Base-by-base conservation (phyloP, 2,329 filamentous ascomycete species). In the Beauveria rudraprayagi region DNA sequence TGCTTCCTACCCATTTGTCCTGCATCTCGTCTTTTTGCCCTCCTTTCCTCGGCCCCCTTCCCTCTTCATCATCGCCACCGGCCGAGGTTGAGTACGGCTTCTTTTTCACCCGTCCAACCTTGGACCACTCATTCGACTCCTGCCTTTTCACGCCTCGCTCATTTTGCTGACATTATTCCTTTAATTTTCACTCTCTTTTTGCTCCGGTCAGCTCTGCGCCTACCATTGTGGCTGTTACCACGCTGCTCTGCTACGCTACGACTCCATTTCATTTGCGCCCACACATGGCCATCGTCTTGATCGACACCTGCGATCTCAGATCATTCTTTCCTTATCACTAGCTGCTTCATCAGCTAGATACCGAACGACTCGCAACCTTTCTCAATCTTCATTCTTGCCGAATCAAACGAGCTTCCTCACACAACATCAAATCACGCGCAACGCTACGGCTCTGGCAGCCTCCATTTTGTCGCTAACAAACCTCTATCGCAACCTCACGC, bases 171-270 rank as follows among this genome's bases (percentile, higher is more conserved):
- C 41, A 57, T 43, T 44, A 40, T 34, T 37, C 24, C 4, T 43
- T n/a, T 40, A 16, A 40, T 40, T 46, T 26, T 6, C 48, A 26
- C 26, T 60, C 28, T 46, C 34, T 44, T 44, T 22, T 22, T 3
- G 3, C 11, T 40, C 10, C n/a, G 5, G 17, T 22, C 16, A 50
- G 14, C 26, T 26, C 10, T 14, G 40, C 14, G 24, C 47, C 30
- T 24, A 22, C 24, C 37, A 34, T 24, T 43, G 56, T 17, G 26
- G 30, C 24, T 26, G 11, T 19, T 52, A 51, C 56, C 8, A 41
- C 48, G 22, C 56, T 34, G 19, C 48, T 59, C 34, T 50, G 57
- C 41, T 60, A 46, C 40, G 40, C 48, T 60, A 54, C 57, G 41
- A 55, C 50, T 19, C 44, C 43, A 48, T 37, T 46, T 46, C 26